Base-by-base conservation (phyloP, 257 asterid species). In the Lycium ferocissimum region DNA sequence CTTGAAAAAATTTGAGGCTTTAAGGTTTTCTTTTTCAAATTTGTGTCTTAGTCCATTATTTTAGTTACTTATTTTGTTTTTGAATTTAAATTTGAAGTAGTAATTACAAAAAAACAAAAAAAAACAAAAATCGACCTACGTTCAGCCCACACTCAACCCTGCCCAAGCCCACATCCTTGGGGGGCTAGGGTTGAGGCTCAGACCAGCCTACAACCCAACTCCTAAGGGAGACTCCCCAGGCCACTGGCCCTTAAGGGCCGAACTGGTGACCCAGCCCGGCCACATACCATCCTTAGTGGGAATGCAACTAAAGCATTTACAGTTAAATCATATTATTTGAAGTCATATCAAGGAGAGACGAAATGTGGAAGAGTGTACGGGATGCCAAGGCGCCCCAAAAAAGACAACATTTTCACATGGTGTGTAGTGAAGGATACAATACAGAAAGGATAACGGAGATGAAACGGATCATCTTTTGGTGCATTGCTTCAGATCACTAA, bases 401-500 rank as follows among this genome's bases (percentile, higher is more conserved):
- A 66, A 66, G 33, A 15, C 51, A 47, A 18, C 72, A 5, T 33
- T 66, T 71, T 71, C 56, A 9, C 56, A 43, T 71, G 79, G 54
- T 38, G 33, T 18, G 56, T 45, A 5, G 26, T 71, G 56, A 40
- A 45, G 56, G 15, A 71, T 18, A 71, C 56, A 40, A 71, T 40
- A 40, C 9, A 14, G 38, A 72, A 72, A 72, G 58, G 58, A 45
- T 72, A 72, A 13, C 4, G 58, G 58, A 72, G 53, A 72, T 9
- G 40, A 43, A 43, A 20, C 2, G 18, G 17, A 72, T 72, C n/a
- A 67, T 67, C 17, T 72, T 72, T 43, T 45, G 80, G 37, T 2
- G 1, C 80, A 72, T 72, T 14, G 18, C 58, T 66, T 66, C 54
- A 72, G 58, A 72, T 72, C 56, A 72, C 37, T 45, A 72, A 72